Conservation (phyloP, 2,329 filamentous ascomycete genomes). For the Pestalotiopsis sp. region DNA sequence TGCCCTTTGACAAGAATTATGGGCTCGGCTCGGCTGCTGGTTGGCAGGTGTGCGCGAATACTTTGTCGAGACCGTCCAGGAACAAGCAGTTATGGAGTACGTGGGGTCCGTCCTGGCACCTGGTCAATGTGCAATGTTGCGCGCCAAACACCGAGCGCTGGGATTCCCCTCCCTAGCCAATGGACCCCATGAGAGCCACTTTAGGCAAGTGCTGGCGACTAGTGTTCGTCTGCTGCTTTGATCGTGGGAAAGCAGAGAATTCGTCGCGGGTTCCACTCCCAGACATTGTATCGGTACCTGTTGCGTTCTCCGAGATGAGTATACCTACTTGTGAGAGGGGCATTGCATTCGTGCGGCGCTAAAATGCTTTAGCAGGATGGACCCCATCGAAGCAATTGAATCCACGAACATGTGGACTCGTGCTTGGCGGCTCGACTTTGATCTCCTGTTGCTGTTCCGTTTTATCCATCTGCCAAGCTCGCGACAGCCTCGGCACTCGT, state of each 20-base stretch:
- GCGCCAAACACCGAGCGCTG: neutral
- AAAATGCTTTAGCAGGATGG: neutral
- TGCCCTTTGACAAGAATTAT: neutral
- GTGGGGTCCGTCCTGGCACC: neutral
- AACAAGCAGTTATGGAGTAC: neutral
- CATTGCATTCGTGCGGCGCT: neutral
- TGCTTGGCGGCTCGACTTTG: neutral
- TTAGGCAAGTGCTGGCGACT: slow-evolving; percentile 12
- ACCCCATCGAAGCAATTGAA: neutral
- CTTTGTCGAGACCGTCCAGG: neutral
- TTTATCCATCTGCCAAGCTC: neutral
- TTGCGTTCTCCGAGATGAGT: neutral
- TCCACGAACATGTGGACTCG: neutral
- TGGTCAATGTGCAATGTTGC: neutral
- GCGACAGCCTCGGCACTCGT: neutral
- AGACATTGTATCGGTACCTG: neutral
- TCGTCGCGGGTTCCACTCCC: neutral
- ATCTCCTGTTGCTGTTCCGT: neutral
- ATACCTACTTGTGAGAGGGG: neutral
- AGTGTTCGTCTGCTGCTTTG: slow-evolving; percentile 1
- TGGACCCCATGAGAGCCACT: neutral
- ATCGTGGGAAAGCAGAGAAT: neutral
- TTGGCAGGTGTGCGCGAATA: neutral
- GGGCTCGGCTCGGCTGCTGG: neutral
- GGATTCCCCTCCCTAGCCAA: neutral